A percentile compares a stretch with the other conserved stretches of the same genome.
Evolutionary conservation across 768 basidiomycete genomes (phyloP).

Genomic region (Lentinula lateritia): DNA sequence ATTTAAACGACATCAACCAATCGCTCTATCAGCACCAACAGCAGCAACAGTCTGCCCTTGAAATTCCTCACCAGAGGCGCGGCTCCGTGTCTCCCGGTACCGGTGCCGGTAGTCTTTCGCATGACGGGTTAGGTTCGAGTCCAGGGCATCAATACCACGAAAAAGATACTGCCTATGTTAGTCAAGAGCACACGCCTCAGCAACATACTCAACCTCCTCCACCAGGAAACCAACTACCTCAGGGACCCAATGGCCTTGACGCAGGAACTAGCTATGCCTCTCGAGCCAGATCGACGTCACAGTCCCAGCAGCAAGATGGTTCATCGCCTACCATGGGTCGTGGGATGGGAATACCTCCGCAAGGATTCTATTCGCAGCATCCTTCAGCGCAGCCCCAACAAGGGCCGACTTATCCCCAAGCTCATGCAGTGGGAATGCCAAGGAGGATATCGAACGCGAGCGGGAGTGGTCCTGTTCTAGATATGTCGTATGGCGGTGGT

Average conservation of each 20-base stretch:
- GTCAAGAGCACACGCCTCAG: constrained; percentile 1
- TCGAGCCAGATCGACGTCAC: neutral
- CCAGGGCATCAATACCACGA: neutral
- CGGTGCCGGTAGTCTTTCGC: neutral
- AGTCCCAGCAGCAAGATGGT: neutral
- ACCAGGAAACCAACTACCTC: neutral
- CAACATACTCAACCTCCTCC: neutral
- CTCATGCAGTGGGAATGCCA: neutral
- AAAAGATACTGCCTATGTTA: neutral
- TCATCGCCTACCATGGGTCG: constrained; percentile 5
- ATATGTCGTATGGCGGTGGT: constrained; percentile 1
- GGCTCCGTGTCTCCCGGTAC: constrained; percentile 3
- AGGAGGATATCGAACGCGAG: constrained; percentile 5
- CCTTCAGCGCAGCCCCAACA: neutral
- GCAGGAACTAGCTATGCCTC: constrained; percentile 5
- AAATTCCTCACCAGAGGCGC: constrained; percentile 39
- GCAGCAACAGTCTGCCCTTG: neutral
- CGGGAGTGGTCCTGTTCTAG: neutral
- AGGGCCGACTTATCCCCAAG: neutral
- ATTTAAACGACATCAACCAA: constrained; percentile 30
- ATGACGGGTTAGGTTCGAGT: neutral
- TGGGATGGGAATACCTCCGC: neutral
- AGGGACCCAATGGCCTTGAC: neutral
- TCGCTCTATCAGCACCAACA: constrained; percentile 1
- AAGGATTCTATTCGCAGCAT: neutral